Evolutionary conservation across 2,329 filamentous ascomycete species (phyloP), one percentile per base, ranked within the genome.

Genomic region (Colletotrichum scovillei): DNA sequence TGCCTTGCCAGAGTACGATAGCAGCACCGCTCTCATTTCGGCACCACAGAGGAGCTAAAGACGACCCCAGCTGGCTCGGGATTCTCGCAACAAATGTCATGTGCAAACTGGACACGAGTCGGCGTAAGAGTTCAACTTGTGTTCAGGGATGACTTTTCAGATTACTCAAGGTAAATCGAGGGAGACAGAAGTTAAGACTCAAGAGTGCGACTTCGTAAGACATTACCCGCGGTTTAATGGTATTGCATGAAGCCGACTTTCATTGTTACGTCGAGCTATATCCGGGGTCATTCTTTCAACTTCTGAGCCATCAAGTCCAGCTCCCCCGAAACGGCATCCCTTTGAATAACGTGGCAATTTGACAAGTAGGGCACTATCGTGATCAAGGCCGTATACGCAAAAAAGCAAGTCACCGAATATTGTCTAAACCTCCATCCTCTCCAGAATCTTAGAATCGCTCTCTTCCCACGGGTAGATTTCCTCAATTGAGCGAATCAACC

Each of bases 401-500:
- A 32, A 32, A 5, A 9, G 8, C 12, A n/a, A 14, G 16, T 14
- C 22, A 14, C 16, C 26, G 3, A 6, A 38, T 8, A 2, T 3
- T 4, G 19, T 30, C 42, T 32, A 64, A 6, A 14, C 62, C 46
- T 24, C 4, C 0, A 64, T 26, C 7, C n/a, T 22, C 38, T 66
- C 67, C 24, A 70, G 26, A 3, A n/a, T 56, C 35, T 60, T 28
- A 1, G 60, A 64, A 30, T 76, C 74, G 12, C 75, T 69, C 12
- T 73, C 52, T 26, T 74, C 24, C 75, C 75, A 76, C 4, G 75
- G 75, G 32, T 68, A 30, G 2, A 35, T 68, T 32, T 63, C 24
- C 49, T 74, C 69, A 6, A 76, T 30, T 3, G 52, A 52, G 12
- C 67, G 53, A 12, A 76, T 75, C 16, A 76, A 57, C n/a, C 55